Evolutionary conservation across 148 eudicot species (phyloP).

Genomic region (Euryodendron excelsum): DNA sequence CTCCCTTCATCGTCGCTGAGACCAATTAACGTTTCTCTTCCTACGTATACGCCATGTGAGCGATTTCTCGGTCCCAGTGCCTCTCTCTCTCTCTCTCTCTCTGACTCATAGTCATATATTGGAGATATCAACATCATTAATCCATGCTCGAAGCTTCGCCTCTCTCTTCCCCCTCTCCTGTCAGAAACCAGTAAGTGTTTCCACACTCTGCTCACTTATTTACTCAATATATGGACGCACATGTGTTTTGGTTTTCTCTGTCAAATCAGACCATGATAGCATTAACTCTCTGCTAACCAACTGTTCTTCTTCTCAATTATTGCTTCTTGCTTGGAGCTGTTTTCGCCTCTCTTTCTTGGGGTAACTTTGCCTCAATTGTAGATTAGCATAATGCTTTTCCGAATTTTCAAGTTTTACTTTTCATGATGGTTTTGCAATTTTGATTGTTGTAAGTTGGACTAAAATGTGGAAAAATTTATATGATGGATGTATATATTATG

Average conservation of each 20-base stretch:
- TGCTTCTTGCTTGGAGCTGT: not conserved
- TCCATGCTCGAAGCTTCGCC: conserved; percentile 8
- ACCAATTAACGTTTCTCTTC: conserved; percentile 17
- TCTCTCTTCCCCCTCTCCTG: conserved; percentile 1
- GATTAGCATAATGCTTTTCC: conserved; percentile 13
- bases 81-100: not conserved
- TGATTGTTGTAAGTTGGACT: not conserved
- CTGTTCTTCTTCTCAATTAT: conserved; percentile 11
- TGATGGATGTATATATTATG: not conserved
- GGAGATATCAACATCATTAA: conserved; percentile 1
- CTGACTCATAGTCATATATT: not conserved
- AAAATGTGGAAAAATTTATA: conserved; percentile 9
- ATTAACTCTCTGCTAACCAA: conserved; percentile 8
- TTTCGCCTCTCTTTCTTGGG: not conserved
- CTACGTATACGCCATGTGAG: conserved; percentile 52
- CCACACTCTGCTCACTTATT: not conserved
- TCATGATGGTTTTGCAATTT: not conserved
- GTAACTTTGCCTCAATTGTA: conserved; percentile 5
- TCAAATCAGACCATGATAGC: not conserved
- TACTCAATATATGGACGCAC: not conserved
- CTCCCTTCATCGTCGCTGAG: not conserved
- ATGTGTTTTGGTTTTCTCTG: no score
- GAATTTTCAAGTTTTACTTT: not conserved
- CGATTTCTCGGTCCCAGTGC: conserved; percentile 35
- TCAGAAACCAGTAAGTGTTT: conserved; percentile 24